Conservation (phyloP, 164 flowering plant genomes). For the Aristolochia contorta region DNA sequence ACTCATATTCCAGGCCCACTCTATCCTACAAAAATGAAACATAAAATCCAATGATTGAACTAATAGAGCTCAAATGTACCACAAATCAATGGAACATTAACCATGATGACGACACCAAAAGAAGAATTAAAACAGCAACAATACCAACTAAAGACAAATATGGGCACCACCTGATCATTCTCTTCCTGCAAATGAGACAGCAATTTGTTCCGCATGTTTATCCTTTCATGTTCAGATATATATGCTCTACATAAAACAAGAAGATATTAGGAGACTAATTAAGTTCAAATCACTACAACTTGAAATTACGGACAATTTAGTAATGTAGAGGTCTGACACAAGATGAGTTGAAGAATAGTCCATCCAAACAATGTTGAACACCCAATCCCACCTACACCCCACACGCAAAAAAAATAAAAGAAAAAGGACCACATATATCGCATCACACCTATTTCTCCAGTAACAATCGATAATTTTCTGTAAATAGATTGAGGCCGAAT, state of each 20-base stretch:
- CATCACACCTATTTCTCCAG: constrained; percentile 42
- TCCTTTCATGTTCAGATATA: constrained; percentile 78
- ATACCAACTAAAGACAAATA: no score
- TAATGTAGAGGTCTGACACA: no score
- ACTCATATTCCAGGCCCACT: no score
- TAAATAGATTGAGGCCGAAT: constrained; percentile 84
- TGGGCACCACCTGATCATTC: constrained; percentile 55
- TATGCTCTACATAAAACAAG: constrained; percentile 45
- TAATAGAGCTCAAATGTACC: no score
- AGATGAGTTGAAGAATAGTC: no score
- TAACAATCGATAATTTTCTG: constrained; percentile 76
- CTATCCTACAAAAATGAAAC: no score
- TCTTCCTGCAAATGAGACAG: constrained; percentile 79
- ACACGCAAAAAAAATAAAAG: neutral
- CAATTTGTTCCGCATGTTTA: constrained; percentile 63
- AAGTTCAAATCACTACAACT: neutral
- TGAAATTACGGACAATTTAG: neutral
- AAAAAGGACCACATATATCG: neutral
- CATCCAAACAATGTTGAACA: no score
- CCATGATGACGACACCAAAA: no score
- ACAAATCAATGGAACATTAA: no score
- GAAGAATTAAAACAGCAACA: no score
- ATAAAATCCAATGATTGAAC: no score
- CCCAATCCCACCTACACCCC: neutral
- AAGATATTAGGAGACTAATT: neutral